These are phyloP conservation scores for Nemania sp. DNA, from an alignment of 2,329 filamentous ascomycete species.

Conservation along the genomic window DNA sequence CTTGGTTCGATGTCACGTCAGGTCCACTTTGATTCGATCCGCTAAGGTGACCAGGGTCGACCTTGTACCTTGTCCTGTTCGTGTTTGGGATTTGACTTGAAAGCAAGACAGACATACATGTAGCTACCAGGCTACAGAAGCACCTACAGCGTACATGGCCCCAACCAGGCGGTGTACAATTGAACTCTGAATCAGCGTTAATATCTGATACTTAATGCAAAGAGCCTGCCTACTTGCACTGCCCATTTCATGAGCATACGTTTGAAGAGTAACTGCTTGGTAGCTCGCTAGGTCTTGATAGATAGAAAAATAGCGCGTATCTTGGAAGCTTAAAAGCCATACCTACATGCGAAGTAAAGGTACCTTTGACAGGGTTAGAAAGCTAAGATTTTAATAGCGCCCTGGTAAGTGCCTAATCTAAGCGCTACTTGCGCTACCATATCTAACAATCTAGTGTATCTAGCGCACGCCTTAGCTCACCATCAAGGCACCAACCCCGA, in stretches of 20 bases:
- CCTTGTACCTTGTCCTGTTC: conserved; percentile 8
- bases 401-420: neutral
- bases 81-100: conserved; percentile 14
- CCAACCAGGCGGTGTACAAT: neutral
- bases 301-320: too few relatives aligned
- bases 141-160: neutral
- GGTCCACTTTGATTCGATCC: conserved; percentile 2
- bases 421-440: neutral
- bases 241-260: too few relatives aligned
- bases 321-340: neutral
- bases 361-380: neutral
- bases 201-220: too few relatives aligned
- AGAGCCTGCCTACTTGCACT: too few relatives aligned
- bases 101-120: too few relatives aligned
- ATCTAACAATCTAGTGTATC: neutral
- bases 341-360: neutral
- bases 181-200: too few relatives aligned
- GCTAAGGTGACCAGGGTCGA: conserved; percentile 6
- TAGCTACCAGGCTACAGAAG: neutral
- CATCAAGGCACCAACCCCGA: neutral
- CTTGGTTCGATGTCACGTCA: conserved; percentile 13
- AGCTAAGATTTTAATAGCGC: neutral
- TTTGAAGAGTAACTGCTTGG: too few relatives aligned
- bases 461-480: conserved; percentile 1
- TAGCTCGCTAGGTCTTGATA: too few relatives aligned